A percentile compares a stretch with the other conserved stretches of the same genome.
These are phyloP conservation scores for Apiotrichum sp. DNA, from an alignment of 1,284 basidiomycete species.

Conservation along the genomic window DNA sequence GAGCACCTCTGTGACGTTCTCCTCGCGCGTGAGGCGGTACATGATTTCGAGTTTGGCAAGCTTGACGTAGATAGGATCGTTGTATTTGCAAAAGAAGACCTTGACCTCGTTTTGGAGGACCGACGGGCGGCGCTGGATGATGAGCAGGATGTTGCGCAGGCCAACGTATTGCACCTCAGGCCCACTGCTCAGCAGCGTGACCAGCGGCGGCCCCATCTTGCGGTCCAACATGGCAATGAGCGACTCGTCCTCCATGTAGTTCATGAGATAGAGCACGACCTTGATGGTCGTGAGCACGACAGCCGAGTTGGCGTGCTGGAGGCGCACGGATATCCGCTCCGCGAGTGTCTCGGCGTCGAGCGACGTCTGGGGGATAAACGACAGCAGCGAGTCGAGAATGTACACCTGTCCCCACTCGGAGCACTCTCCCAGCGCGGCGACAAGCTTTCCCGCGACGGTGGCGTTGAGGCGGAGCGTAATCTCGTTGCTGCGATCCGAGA, in stretches of 20 bases:
- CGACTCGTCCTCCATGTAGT: constrained; percentile 89
- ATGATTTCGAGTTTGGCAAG: constrained; percentile 98
- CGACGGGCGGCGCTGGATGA: constrained; percentile 86
- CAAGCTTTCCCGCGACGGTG: constrained; percentile 59
- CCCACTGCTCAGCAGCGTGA: constrained; percentile 57
- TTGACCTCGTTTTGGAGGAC: constrained; percentile 92
- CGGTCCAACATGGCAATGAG: constrained; percentile 85
- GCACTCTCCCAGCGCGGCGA: constrained; percentile 94
- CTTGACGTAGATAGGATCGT: constrained; percentile 97
- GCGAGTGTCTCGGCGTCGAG: constrained; percentile 88
- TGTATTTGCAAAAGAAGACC: constrained; percentile 99
- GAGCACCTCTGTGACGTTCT: constrained; percentile 87
- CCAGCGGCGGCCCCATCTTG: constrained; percentile 87
- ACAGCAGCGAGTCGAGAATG: constrained; percentile 87
- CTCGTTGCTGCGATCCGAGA: constrained; percentile 56
- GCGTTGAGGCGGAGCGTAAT: constrained; percentile 47
- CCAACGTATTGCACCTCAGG: constrained; percentile 90
- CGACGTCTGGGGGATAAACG: constrained; percentile 82
- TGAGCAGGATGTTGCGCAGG: constrained; percentile 89
- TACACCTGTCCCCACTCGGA: constrained; percentile 99
- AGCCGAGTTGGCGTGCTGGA: constrained; percentile 91
- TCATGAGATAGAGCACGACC: constrained; percentile 93
- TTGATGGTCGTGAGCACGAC: constrained; percentile 95
- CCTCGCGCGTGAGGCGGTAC: constrained; percentile 85
- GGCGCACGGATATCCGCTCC: constrained; percentile 82